These are phyloP conservation scores for Endoconidiophora laricicola DNA, from an alignment of 2,329 filamentous ascomycete genomes.

Conservation along the genomic window DNA sequence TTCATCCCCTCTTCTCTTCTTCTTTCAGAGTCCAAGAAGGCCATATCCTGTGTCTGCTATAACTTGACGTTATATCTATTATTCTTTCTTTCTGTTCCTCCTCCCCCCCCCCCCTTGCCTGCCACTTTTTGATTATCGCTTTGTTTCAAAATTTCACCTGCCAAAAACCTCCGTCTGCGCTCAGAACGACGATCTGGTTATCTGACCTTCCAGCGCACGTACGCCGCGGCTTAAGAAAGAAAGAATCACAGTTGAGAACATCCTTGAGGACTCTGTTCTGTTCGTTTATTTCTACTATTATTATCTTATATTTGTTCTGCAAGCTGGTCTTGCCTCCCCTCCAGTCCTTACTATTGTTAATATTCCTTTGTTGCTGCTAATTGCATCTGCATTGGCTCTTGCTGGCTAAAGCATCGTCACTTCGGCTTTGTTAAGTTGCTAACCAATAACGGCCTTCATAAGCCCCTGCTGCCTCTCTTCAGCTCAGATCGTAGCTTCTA, in stretches of 20 bases:
- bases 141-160: not conserved
- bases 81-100: not conserved
- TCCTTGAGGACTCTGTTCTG: too few relatives aligned
- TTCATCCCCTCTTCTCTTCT: not conserved
- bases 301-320: not conserved
- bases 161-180: not conserved
- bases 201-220: too few relatives aligned
- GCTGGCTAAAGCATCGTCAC: not conserved
- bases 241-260: too few relatives aligned
- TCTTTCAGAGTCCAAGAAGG: too few relatives aligned
- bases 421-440: slow-evolving; percentile 2
- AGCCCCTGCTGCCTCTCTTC: not conserved
- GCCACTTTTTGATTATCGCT: not conserved
- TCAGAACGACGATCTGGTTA: not conserved
- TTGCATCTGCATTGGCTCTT: not conserved
- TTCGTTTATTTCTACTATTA: too few relatives aligned
- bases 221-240: too few relatives aligned
- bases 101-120: not conserved
- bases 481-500: not conserved
- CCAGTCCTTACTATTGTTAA: not conserved
- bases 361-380: not conserved
- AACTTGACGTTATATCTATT: too few relatives aligned
- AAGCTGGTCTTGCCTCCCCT: slow-evolving; percentile 1
- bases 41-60: not conserved
- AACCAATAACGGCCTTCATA: not conserved